phyloP scores from a whole-genome alignment of 169 alveolate species.

The Cryptosporidium tyzzeri region DNA sequence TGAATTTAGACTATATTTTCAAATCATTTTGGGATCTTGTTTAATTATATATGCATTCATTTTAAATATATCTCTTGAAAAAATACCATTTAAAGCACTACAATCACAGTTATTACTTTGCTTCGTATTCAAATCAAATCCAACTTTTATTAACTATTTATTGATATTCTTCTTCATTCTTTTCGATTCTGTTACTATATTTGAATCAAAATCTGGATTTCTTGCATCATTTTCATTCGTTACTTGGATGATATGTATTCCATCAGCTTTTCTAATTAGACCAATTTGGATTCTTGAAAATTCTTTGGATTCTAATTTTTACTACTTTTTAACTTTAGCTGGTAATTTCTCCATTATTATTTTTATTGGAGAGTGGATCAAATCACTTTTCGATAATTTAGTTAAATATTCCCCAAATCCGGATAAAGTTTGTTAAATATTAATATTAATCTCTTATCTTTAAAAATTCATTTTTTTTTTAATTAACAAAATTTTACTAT shows the following conservation, averaged over 20 bases:
- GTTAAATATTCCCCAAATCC: not conserved
- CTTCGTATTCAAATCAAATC: conserved; percentile 14
- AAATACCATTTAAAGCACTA: conserved; percentile 14
- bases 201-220: conserved; percentile 20
- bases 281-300: conserved; percentile 45
- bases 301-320: conserved; percentile 27
- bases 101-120: conserved; percentile 1
- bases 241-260: conserved; percentile 10
- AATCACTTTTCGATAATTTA: conserved; percentile 2
- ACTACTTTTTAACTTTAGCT: conserved; percentile 16
- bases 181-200: conserved; percentile 35
- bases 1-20: conserved; percentile 42
- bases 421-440: not conserved
- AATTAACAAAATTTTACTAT: no score
- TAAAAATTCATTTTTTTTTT: no score
- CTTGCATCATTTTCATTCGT: conserved; percentile 14
- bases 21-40: conserved; percentile 11
- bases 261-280: conserved; percentile 42
- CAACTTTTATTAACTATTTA: conserved; percentile 32
- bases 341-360: conserved; percentile 14
- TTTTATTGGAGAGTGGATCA: conserved; percentile 64
- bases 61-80: conserved; percentile 9
- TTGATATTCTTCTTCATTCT: conserved; percentile 20
- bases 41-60: not conserved
- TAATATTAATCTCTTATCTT: no score